Percentiles rank a stretch among this genome's conserved stretches.
These are phyloP conservation scores for Hypoxylon sp. DNA, from an alignment of 2,329 filamentous ascomycete genomes.

Conservation along the genomic window DNA sequence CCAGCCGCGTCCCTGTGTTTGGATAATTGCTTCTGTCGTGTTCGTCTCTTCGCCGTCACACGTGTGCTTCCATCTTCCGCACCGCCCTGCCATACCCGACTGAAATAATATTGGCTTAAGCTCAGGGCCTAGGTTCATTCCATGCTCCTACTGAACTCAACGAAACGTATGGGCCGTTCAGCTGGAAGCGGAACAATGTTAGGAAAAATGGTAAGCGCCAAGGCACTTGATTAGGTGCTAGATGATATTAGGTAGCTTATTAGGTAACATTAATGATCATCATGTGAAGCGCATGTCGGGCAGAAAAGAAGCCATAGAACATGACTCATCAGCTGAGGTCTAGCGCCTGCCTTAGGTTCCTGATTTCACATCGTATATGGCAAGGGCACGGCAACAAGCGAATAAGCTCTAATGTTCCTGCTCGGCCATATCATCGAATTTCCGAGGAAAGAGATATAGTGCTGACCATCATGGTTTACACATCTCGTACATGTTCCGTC, in stretches of 20 bases:
- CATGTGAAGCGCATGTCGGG: neutral
- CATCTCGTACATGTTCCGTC: constrained; percentile 4
- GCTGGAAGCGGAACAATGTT: neutral
- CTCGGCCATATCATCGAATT: neutral
- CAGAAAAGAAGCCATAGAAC: neutral
- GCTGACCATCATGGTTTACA: neutral
- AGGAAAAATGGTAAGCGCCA: constrained; percentile 5
- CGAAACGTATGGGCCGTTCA: neutral
- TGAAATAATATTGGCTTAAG: neutral
- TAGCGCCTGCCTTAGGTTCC: too few relatives aligned
- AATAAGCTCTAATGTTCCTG: neutral
- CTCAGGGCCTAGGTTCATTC: too few relatives aligned
- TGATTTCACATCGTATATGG: too few relatives aligned
- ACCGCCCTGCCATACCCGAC: neutral
- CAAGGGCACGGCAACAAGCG: too few relatives aligned
- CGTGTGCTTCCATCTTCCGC: neutral
- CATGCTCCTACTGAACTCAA: neutral
- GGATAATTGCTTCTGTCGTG: neutral
- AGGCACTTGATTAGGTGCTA: neutral
- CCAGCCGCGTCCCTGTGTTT: neutral
- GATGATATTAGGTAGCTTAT: neutral
- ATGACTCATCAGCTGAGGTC: neutral
- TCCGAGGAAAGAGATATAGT: constrained; percentile 4
- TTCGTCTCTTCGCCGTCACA: neutral
- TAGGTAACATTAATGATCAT: neutral